phyloP scores from a whole-genome alignment of 495 filamentous ascomycete species.

The Podospora comata region DNA sequence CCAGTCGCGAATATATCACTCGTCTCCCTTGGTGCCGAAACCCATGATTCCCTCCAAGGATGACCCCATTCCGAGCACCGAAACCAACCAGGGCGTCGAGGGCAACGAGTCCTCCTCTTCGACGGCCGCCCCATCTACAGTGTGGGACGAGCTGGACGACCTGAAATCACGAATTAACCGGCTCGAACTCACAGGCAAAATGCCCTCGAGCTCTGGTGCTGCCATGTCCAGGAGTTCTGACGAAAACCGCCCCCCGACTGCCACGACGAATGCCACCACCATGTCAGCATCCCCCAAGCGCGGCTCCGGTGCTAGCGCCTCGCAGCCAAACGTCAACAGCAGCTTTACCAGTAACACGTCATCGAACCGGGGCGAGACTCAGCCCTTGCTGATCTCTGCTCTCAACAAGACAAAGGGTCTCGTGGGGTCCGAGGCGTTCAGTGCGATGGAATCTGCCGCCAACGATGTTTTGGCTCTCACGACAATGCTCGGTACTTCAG shows the following conservation, averaged over 20 bases:
- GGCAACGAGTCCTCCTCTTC: constrained; percentile 81
- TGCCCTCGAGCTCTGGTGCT: constrained; percentile 74
- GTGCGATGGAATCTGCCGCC: constrained; percentile 75
- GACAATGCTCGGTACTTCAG: constrained; percentile 64
- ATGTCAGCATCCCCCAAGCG: constrained; percentile 82
- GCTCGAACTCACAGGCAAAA: constrained; percentile 85
- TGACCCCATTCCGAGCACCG: constrained; percentile 31
- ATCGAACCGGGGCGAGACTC: constrained; percentile 46
- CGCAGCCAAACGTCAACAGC: constrained; percentile 25
- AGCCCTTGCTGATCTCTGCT: constrained; percentile 78
- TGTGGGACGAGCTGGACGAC: constrained; percentile 98
- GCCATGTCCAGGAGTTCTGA: constrained; percentile 66
- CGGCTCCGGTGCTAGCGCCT: constrained; percentile 45
- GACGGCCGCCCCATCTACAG: constrained; percentile 81
- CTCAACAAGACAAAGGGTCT: constrained; percentile 69
- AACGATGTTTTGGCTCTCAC: constrained; percentile 75
- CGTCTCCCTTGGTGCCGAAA: constrained; percentile 56
- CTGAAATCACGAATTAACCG: constrained; percentile 89
- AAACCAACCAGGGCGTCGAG: constrained; percentile 44
- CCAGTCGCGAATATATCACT: constrained; percentile 50
- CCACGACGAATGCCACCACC: constrained; percentile 90
- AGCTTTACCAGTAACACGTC: constrained; percentile 20
- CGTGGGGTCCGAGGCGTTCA: constrained; percentile 68
- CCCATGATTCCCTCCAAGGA: constrained; percentile 36
- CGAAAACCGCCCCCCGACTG: constrained; percentile 81